Conservation (phyloP, 805 yeast genomes). For the Monosporozyma aerobia region DNA sequence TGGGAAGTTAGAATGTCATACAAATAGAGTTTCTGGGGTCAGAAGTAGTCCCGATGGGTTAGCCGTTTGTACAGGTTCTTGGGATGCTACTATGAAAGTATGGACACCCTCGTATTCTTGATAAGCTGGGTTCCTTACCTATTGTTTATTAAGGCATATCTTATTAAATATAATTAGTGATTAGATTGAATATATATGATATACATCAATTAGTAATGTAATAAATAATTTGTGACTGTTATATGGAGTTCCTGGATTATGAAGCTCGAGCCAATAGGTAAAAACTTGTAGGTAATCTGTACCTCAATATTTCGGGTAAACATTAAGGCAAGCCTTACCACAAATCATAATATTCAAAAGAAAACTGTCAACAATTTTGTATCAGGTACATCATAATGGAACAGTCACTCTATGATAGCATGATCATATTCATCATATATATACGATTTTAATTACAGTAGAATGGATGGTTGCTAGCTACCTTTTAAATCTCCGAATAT, state of each 20-base stretch:
- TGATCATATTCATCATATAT: no score
- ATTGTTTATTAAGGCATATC: conserved; percentile 4
- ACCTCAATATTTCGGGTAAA: no score
- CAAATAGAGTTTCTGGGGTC: conserved; percentile 53
- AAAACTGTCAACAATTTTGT: no score
- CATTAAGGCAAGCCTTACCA: no score
- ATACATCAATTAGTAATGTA: background rate
- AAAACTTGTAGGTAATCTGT: no score
- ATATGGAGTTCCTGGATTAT: no score
- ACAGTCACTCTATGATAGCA: no score
- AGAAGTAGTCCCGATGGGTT: conserved; percentile 63
- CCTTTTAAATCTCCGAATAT: conserved; percentile 1
- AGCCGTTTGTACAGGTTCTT: conserved; percentile 68
- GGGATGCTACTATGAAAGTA: conserved; percentile 66
- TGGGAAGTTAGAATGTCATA: conserved; percentile 59
- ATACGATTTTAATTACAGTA: no score
- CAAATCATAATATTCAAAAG: no score
- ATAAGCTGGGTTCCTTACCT: background rate
- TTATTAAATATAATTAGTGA: background rate
- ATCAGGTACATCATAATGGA: no score
- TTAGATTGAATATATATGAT: background rate
- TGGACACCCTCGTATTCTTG: conserved; percentile 41
- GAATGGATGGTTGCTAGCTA: no score
- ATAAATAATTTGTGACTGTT: background rate
- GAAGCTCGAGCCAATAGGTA: no score